Evolutionary conservation across 192 early-diverging fungal species (phyloP), one percentile per base, ranked within the genome.

Genomic region (Backusella circina): DNA sequence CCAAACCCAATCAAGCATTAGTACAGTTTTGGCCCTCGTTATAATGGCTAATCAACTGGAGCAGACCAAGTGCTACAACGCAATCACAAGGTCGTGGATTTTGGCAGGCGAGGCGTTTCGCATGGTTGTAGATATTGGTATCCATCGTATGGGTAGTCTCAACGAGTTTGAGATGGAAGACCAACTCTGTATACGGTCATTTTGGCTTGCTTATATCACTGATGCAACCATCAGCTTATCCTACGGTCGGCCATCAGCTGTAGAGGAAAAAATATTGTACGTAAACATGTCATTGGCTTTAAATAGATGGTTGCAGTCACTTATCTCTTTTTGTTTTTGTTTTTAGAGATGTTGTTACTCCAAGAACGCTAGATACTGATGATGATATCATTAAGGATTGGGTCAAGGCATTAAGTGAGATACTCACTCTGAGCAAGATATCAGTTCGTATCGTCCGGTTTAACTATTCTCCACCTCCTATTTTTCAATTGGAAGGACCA

Each of bases 111-210:
- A 88, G 84, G 93, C 91, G n/a, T 88, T 88, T 8, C 76, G 90
- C 31, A 90, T 92, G 82, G 91, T 89, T 12, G 90, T 91, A 76
- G 93, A 93, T 70, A 67, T 93, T 75, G 93, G 93, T 15, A 84
- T 94, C 66, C 91, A 94, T 68, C 85, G 91, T 1, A 23, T 36
- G 35, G 15, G 30, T 35, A 16, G 15, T 33, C 41, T 30, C 12
- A 18, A 71, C 28, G 71, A 32, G 3, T 10, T 26, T 18, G 18
- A 38, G 1, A 28, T 15, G 0, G 15, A 21, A 5, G 74, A 75
- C 2, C 87, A 93, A 74, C 71, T 90, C 26, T 75, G 89, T 9
- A 89, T 86, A 36, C 83, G 91, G 16, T 82, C 89, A 0, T 94
- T 90, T 84, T 94, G 93, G 93, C 77, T 87, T 13, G 87, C 86